Base-by-base conservation (phyloP, 805 yeast species). In the Yamadazyma scolyti region DNA sequence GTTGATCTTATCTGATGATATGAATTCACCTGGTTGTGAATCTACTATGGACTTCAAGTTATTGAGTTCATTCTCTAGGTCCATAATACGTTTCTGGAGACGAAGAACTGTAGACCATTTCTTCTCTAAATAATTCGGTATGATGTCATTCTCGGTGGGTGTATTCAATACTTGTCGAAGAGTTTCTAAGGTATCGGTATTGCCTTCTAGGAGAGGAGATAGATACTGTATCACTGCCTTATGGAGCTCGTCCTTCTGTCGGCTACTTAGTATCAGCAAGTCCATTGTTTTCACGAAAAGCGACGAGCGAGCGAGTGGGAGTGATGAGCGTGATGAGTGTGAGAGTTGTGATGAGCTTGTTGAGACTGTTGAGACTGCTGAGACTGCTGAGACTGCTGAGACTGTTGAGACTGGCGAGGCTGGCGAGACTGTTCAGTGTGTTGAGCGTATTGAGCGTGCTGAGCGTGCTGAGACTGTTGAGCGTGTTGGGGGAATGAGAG, bases 31-130 rank as follows among this genome's bases (percentile, higher is more conserved):
- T 33, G 49, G 37, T 19, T 45, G 50, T 9, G 58, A 39, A 14
- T 68, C 71, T 12, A 71, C 46, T 10, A 65, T 60, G n/a, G 71
- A 68, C 24, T 73, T 61, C 39, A 79, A 59, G 23, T 71, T 67
- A 11, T 56, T 56, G 4, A 74, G 52, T 27, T 78, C 80, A 12
- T 68, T 57, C 47, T 89, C 95, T 25, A 87, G 56, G 30, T 80
- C 90, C 35, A 81, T 61, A 25, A 81, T 79, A 46, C 75, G 72
- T 40, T 78, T 73, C 56, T 90, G 96, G 18, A 90, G 64, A 27
- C 95, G 64, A 19, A 86, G 68, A 4, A 89, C 90, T 0, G 95
- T 79, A 1, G 81, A 69, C 97, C 97, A 89, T 59, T 88, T 89
- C 56, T 80, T 82, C 44, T 82, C 86, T 23, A 86, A 59, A 37